These are phyloP conservation scores for Larix kaempferi DNA, from an alignment of 75 land plant genomes.

Conservation along the genomic window DNA sequence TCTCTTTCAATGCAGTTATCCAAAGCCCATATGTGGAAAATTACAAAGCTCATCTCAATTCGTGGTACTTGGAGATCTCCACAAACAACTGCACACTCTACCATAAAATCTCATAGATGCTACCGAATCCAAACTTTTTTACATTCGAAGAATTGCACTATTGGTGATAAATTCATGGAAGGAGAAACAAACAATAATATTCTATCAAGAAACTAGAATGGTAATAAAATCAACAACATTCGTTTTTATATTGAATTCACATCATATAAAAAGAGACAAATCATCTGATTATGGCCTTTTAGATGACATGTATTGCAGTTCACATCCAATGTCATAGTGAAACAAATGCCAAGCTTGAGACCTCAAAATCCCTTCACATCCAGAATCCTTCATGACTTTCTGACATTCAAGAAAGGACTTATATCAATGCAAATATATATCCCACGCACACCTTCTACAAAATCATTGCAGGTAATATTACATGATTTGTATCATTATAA, in stretches of 20 bases:
- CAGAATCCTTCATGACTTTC: conserved; percentile 47
- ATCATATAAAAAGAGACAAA: no score
- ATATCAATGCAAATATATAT: conserved; percentile 51
- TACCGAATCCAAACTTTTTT: conserved; percentile 24
- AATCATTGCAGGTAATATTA: conserved; percentile 44
- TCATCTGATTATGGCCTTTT: no score
- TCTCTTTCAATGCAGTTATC: conserved; percentile 62
- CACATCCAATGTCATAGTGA: conserved; percentile 52
- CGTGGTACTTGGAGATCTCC: conserved; percentile 38
- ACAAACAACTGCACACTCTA: conserved; percentile 39
- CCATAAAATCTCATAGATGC: conserved; percentile 28
- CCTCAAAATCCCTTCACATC: conserved; percentile 37
- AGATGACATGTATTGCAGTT: conserved; percentile 23
- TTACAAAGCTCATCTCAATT: conserved; percentile 49
- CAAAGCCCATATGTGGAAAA: conserved; percentile 48
- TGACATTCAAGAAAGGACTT: conserved; percentile 62
- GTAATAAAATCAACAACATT: conserved; percentile 6
- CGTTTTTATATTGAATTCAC: background rate
- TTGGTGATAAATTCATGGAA: conserved; percentile 39
- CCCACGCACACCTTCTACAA: conserved; percentile 55
- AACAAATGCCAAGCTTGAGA: conserved; percentile 39
- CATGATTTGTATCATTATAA: no score
- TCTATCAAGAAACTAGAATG: conserved; percentile 53
- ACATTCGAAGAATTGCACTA: conserved; percentile 30
- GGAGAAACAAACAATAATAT: conserved; percentile 20